These are phyloP conservation scores for Agaricus subrufescens DNA, from an alignment of 768 basidiomycete genomes.

Conservation along the genomic window DNA sequence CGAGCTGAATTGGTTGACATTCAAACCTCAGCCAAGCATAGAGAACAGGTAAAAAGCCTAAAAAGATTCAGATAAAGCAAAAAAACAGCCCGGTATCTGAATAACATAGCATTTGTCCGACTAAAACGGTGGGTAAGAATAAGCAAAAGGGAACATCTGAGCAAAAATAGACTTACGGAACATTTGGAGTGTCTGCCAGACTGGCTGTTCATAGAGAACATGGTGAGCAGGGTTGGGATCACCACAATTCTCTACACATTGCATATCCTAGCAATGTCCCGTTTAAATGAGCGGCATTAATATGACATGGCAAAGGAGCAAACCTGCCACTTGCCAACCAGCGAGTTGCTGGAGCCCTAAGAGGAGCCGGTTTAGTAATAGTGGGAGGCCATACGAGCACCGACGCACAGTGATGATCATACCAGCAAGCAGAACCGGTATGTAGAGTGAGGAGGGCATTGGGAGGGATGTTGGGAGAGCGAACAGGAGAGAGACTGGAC, in stretches of 20 bases:
- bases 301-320: conserved; percentile 14
- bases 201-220: conserved; percentile 89
- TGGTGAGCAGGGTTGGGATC: conserved; percentile 55
- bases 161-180: conserved; percentile 53
- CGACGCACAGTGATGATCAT: conserved; percentile 82
- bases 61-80: conserved; percentile 16
- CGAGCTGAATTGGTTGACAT: conserved; percentile 44
- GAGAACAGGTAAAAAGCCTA: conserved; percentile 83
- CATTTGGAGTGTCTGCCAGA: conserved; percentile 91
- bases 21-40: conserved; percentile 59
- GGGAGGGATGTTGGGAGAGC: conserved; percentile 17
- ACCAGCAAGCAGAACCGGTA: conserved; percentile 83
- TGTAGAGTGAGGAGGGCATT: conserved; percentile 66
- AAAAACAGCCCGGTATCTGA: conserved; percentile 19
- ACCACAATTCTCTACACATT: conserved; percentile 93
- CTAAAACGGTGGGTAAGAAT: conserved; percentile 37
- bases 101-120: conserved; percentile 93
- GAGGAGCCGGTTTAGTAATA: not conserved
- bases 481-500: not conserved
- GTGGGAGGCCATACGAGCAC: no score
- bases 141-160: conserved; percentile 17
- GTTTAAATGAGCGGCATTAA: conserved; percentile 4
- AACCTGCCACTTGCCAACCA: conserved; percentile 84
- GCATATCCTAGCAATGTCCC: conserved; percentile 68
- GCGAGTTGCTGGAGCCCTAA: conserved; percentile 75